Evolutionary conservation across 306 rosid genomes (phyloP), one percentile per base, ranked within the genome.

Genomic region (Lathyrus sativus): DNA sequence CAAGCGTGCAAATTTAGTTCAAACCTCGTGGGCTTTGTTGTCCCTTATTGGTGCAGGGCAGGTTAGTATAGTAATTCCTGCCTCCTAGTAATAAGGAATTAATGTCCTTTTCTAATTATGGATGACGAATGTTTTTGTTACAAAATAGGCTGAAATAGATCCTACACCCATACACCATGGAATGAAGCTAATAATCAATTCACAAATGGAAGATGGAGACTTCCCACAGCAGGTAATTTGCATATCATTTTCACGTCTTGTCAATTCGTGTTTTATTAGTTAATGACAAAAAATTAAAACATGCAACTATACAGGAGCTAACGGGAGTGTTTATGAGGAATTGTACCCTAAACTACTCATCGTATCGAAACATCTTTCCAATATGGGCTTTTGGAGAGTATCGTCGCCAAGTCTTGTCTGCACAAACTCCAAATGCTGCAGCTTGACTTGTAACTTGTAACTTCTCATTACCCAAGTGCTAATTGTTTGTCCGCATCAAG

Each of bases 141-240:
- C 62, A 61, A 62, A 73, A 62, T 24, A 87, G 93, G 85, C 75
- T 14, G 69, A 76, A 44, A 74, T 85, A 74, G 88, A 87, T 72
- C 71, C 89, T 0, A 72, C 74, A 17, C 88, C 88, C 33, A 85
- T 87, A 67, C 86, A 87, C 45, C 80, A 66, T 4, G 93, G 88
- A 65, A 77, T 83, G 11, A 80, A 68, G 63, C 49, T 84, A 50
- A 6, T 87, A 28, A 82, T 87, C 75, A 85, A 87, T 71, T 76
- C 83, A 53, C 92, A 87, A 38, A 82, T 87, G 92, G 89, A 82
- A 57, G 83, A 87, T 29, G 92, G 92, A 55, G 89, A 87, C 71
- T 87, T 87, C 81, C 92, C 89, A n/a, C 89, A 87, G 13, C 85
- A 85, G 89, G 92, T 84, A 65, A 53, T 10, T 68, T 7, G 60